Percentiles rank a stretch among this genome's conserved stretches.
phyloP scores from a whole-genome alignment of 345 rosid genomes.

The Diplotaxis tenuifolia region DNA sequence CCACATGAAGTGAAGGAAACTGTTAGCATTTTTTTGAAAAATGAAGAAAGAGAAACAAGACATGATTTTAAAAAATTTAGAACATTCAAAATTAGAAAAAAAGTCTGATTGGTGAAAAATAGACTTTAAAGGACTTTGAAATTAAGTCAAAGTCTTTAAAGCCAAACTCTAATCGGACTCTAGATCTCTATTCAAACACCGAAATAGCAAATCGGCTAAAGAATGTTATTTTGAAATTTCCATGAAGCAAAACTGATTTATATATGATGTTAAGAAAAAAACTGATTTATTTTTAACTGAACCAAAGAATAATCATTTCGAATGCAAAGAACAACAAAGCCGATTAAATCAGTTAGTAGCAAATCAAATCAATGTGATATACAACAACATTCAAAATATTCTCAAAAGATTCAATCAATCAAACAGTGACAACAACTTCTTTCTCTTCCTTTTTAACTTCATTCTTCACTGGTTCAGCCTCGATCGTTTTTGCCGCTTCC shows the following conservation, averaged over 20 bases:
- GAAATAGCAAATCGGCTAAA: not conserved
- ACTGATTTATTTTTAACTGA: constrained; percentile 23
- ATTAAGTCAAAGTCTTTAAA: too few species aligned
- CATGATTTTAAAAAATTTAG: too few species aligned
- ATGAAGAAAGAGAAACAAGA: too few species aligned
- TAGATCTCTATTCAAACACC: not conserved
- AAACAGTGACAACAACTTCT: constrained; percentile 27
- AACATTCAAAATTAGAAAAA: too few species aligned
- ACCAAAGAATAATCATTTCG: constrained; percentile 21
- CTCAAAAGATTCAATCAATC: constrained; percentile 16
- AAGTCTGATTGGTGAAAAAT: not conserved
- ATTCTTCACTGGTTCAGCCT: constrained; percentile 16
- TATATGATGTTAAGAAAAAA: not conserved
- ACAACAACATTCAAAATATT: constrained; percentile 27
- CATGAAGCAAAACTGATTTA: constrained; percentile 21
- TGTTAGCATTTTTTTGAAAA: too few species aligned
- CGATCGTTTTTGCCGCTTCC: not conserved
- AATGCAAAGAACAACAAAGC: constrained; percentile 26
- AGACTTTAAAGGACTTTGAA: too few species aligned
- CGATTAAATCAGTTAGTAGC: constrained; percentile 21
- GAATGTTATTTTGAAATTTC: not conserved
- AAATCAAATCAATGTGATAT: constrained; percentile 17
- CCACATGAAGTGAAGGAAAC: too few species aligned
- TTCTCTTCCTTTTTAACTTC: constrained; percentile 21
- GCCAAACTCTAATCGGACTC: too few species aligned